These are phyloP conservation scores for Evernia prunastri DNA, from an alignment of 495 filamentous ascomycete species.

Conservation along the genomic window DNA sequence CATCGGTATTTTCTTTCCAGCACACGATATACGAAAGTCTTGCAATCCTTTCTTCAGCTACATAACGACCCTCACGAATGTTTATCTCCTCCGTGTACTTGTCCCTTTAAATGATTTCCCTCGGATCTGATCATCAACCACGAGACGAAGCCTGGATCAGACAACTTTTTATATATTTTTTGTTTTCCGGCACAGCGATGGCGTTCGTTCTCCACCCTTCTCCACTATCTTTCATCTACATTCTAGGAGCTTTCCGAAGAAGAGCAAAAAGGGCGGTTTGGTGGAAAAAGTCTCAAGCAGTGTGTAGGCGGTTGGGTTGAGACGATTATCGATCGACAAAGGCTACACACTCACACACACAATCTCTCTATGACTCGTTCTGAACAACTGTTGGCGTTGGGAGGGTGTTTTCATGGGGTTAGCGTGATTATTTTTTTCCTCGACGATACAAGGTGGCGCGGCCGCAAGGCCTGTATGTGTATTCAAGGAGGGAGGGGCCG, in stretches of 20 bases:
- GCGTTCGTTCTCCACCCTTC: not conserved
- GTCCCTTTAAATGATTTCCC: conserved; percentile 4
- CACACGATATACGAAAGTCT: not conserved
- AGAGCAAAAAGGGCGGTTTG: not conserved
- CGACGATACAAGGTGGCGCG: not conserved
- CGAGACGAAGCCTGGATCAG: not conserved
- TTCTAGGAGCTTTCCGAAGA: not conserved
- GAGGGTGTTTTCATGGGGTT: not conserved
- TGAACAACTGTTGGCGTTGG: no score
- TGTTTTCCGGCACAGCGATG: conserved; percentile 3
- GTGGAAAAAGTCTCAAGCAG: not conserved
- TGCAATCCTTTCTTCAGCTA: not conserved
- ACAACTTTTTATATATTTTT: not conserved
- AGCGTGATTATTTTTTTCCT: not conserved
- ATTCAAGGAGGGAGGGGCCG: not conserved
- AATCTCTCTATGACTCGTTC: no score
- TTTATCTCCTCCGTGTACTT: conserved; percentile 1
- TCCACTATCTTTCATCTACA: not conserved
- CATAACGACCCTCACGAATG: conserved; percentile 1
- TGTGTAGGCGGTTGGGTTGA: not conserved
- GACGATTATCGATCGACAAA: not conserved
- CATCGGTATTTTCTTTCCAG: not conserved
- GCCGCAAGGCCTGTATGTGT: conserved; percentile 1
- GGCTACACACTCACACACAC: not conserved
- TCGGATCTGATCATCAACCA: conserved; percentile 8